Conservation (phyloP, 140 eudicot species). For the Flaveria floridana region DNA sequence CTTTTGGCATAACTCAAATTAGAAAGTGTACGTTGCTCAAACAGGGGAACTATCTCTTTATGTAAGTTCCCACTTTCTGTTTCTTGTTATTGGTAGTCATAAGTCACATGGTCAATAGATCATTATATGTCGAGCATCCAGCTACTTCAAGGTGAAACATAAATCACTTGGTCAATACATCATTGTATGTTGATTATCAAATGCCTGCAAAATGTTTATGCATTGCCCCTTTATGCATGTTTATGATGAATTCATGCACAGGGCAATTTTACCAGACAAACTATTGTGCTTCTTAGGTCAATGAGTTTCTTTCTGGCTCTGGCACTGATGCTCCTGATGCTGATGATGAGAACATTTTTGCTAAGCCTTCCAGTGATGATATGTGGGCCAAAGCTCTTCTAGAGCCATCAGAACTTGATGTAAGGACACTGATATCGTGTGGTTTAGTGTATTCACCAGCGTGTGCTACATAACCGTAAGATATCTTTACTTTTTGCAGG, state of each 20-base stretch:
- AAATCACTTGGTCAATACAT: background rate
- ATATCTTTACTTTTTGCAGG: slow-evolving; percentile 39
- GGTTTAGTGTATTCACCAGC: background rate
- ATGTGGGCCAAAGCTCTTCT: slow-evolving; percentile 94
- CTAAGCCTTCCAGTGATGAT: slow-evolving; percentile 84
- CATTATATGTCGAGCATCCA: too few relatives aligned
- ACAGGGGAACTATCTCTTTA: too few relatives aligned
- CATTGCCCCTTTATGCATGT: background rate
- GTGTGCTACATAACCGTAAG: slow-evolving; percentile 4
- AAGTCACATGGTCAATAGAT: too few relatives aligned
- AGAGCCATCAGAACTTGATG: slow-evolving; percentile 77
- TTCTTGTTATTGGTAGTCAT: too few relatives aligned
- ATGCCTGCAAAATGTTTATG: background rate
- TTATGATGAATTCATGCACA: background rate
- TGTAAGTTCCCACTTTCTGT: too few relatives aligned
- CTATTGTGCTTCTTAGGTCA: slow-evolving; percentile 47
- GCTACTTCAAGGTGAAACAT: background rate
- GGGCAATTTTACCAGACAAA: background rate
- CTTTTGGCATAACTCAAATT: too few relatives aligned
- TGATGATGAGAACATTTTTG: slow-evolving; percentile 61
- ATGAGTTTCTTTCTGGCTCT: slow-evolving; percentile 85
- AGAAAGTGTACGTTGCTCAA: too few relatives aligned
- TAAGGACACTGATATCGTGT: slow-evolving; percentile 23
- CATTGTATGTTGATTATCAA: too few relatives aligned
- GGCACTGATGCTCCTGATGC: slow-evolving; percentile 95